Base-by-base conservation (phyloP, 2,329 filamentous ascomycete species). In the Beauveria australis region DNA sequence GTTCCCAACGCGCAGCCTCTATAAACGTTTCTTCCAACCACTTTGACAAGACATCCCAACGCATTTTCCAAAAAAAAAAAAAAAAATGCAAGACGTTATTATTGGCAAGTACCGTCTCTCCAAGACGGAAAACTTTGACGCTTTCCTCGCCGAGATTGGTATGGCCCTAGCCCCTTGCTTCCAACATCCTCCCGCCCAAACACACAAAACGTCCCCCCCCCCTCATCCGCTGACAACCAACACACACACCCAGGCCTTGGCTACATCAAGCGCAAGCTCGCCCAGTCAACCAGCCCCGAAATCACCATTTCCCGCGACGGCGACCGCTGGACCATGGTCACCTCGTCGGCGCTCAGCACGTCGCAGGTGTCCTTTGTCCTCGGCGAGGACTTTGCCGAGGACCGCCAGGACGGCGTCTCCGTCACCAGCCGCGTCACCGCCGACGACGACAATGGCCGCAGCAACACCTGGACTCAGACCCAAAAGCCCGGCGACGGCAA, bases 261-360 rank as follows among this genome's bases (percentile, higher is more conserved):
- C n/a, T 61, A 52, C 53, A 56, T 61, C 59, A 61, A 61, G 59
- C 59, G 59, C 46, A 61, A 57, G 53, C 43, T 61, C 24, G 59
- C 53, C 14, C 59, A 61, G 47, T 61, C 59, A 12, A 61, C 59
- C 44, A 57, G 26, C 37, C 59, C 59, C 46, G 59, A 61, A 44
- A 53, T 61, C 52, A 56, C 26, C 43, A 61, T 61, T 16, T 37
- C 53, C n/a, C 52, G 53, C 44, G 53, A 52, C 44, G 59, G 59
- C 59, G 59, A 61, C 47, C 41, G 49, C 26, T 61, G 46, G 46
- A 55, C 46, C 53, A 56, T 61, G 52, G 24, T 61, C 14, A 61
- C 59, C 24, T 52, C 52, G 16, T 57, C 59, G 10, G 59, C 59
- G 24, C 46, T 61, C 52, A 61, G 59, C 53, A 61, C 59, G 14